A percentile compares a stretch with the other conserved stretches of the same genome.
Evolutionary conservation across 192 early-diverging fungal genomes (phyloP).

Genomic region (Coemansia sp.): DNA sequence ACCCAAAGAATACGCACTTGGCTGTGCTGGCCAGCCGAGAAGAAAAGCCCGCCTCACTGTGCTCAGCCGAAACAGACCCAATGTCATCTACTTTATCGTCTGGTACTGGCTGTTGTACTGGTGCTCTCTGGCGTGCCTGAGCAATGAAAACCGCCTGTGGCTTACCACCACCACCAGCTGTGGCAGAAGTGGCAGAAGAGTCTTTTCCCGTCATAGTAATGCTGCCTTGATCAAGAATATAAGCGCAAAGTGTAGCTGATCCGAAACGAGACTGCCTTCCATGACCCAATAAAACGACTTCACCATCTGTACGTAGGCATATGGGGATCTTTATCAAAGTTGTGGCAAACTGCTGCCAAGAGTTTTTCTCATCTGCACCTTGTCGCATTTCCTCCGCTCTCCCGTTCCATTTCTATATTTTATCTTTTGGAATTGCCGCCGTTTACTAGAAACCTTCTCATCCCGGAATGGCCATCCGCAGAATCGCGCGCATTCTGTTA

Average conservation of each 20-base stretch:
- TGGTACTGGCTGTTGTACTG: not conserved
- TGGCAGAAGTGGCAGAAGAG: not conserved
- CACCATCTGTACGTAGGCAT: not conserved
- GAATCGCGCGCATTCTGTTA: not conserved
- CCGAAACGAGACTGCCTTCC: not conserved
- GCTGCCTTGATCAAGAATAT: not conserved
- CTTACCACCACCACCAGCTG: not conserved
- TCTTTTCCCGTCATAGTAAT: not conserved
- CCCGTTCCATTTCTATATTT: not conserved
- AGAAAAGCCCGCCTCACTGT: not conserved
- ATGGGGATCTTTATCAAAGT: not conserved
- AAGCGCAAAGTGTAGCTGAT: not conserved
- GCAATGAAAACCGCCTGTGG: conserved; percentile 32
- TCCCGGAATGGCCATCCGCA: not conserved
- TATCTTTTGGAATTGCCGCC: not conserved
- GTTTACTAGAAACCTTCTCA: not conserved
- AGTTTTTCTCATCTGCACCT: not conserved
- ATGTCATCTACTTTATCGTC: not conserved
- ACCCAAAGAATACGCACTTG: conserved; percentile 21
- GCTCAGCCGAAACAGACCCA: not conserved
- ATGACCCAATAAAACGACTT: not conserved
- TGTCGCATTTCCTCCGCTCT: not conserved
- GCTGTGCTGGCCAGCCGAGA: conserved; percentile 20
- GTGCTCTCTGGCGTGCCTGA: conserved; percentile 18
- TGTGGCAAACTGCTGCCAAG: not conserved